These are phyloP conservation scores for Fusarium citri DNA, from an alignment of 2,329 filamentous ascomycete species.

Conservation along the genomic window DNA sequence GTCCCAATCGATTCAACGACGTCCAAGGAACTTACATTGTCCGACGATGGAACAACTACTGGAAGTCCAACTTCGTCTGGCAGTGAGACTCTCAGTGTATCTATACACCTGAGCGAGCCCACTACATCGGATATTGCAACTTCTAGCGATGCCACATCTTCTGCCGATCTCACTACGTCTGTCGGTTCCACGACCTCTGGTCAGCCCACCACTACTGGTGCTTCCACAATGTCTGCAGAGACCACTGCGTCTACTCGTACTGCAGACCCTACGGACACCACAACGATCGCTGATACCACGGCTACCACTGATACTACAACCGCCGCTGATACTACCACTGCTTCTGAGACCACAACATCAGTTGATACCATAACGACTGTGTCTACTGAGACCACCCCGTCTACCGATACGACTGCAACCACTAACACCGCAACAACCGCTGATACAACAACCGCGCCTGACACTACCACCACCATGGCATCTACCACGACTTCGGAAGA, in stretches of 20 bases:
- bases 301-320: no score
- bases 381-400: no score
- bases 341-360: no score
- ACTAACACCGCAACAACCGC: no score
- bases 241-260: accelerated
- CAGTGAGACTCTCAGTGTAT: not conserved
- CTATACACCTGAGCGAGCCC: not conserved
- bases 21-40: accelerated
- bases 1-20: not conserved
- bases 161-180: not conserved
- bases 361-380: no score
- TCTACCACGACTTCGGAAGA: not conserved
- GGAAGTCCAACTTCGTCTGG: not conserved
- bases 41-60: not conserved
- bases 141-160: not conserved
- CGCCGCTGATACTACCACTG: no score
- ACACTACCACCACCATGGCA: not conserved
- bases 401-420: no score
- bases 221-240: not conserved
- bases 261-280: not conserved
- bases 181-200: not conserved
- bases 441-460: not conserved
- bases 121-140: not conserved
- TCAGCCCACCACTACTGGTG: not conserved
- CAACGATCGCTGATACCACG: no score